These are phyloP conservation scores for Hericium coralloides DNA, from an alignment of 768 basidiomycete species.

Conservation along the genomic window DNA sequence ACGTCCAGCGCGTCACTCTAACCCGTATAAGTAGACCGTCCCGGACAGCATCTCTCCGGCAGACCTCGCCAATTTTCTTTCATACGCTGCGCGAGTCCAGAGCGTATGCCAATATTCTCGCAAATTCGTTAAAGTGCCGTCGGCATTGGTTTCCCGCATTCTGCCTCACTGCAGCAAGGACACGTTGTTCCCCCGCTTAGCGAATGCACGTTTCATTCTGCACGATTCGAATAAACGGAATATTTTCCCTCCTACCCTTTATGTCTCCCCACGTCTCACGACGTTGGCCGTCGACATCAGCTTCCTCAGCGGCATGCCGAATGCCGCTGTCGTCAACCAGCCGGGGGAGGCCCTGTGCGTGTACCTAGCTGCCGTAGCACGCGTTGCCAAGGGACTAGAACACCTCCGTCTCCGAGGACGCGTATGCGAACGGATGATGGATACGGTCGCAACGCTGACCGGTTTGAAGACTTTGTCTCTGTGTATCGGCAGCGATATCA, in stretches of 20 bases:
- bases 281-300: slow-evolving; percentile 9
- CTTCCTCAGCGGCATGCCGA: slow-evolving; percentile 4
- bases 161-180: background rate
- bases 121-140: background rate
- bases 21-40: background rate
- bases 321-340: background rate
- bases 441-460: slow-evolving; percentile 8
- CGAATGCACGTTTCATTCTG: slow-evolving; percentile 5
- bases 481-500: slow-evolving; percentile 9
- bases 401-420: slow-evolving; percentile 11
- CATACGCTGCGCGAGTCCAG: slow-evolving; percentile 14
- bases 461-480: slow-evolving; percentile 10
- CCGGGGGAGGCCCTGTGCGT: slow-evolving; percentile 3
- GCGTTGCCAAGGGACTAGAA: slow-evolving; percentile 5
- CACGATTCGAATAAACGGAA: slow-evolving; percentile 7
- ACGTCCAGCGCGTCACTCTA: too few species aligned
- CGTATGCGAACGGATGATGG: slow-evolving; percentile 7
- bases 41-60: background rate
- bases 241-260: slow-evolving; percentile 5
- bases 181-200: slow-evolving; percentile 8
- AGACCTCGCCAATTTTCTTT: slow-evolving; percentile 3
- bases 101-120: slow-evolving; percentile 7
- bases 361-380: slow-evolving; percentile 10
- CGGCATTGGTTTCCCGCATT: background rate
- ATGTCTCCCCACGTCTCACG: slow-evolving; percentile 8